Base-by-base conservation (phyloP, 306 rosid species). In the Quercus dentata region DNA sequence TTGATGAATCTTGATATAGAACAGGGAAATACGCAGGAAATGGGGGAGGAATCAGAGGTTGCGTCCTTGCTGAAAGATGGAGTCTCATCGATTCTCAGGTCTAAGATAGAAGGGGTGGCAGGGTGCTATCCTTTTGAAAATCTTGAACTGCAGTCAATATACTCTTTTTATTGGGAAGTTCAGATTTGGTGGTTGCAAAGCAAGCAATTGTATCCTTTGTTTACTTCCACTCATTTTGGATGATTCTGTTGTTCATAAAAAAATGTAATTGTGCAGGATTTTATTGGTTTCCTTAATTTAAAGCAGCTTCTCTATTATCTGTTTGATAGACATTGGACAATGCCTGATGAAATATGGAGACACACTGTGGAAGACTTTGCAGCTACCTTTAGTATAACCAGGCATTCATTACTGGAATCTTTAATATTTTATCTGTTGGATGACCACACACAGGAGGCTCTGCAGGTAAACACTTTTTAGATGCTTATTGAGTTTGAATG, bases 181-280 rank as follows among this genome's bases (percentile, higher is more conserved):
- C 97, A 79, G 94, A 89, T 81, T 79, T 82, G 85, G 94, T 89
- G 79, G 87, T 91, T 82, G 97, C 99, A 41, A 96, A 96, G 87
- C 96, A 90, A 90, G 99, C 99, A 65, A 96, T 90, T 82, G 99
- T 93, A 96, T 96, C 99, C 97, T 93, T 83, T 74, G 38, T 78
- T 63, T 56, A 17, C 27, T 3, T 76, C 73, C 18, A 35, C 69
- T 65, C 13, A 62, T 20, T 73, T 74, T 78, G 18, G 73, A 25
- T 76, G 17, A 74, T 76, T 63, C 23, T 86, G 38, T 76, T 35
- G 21, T 11, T 80, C 35, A 11, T 58, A 41, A 55, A 63, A 51
- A 62, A 27, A 31, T 56, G 74, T 72, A 74, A 77, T 65, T 79
- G 64, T 74, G 71, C 76, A 54, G 33, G 58, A 62, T 20, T 35